Evolutionary conservation across 2,329 filamentous ascomycete genomes (phyloP).

Genomic region (Nannizziopsis barbatae): DNA sequence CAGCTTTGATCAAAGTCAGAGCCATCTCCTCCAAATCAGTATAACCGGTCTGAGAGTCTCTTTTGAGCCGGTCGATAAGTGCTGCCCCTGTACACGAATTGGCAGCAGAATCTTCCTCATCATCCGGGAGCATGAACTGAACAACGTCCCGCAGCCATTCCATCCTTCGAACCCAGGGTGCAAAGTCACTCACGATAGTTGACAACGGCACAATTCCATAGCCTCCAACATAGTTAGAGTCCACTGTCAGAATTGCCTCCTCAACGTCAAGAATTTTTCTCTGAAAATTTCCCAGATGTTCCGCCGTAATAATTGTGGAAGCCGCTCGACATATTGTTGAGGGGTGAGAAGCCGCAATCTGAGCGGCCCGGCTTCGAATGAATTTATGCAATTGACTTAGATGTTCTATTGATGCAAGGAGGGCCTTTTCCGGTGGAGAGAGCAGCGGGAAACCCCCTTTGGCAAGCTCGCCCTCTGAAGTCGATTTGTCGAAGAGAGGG

Average conservation of each 20-base stretch:
- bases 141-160: slow-evolving; percentile 73
- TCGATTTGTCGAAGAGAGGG: slow-evolving; percentile 57
- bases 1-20: slow-evolving; percentile 58
- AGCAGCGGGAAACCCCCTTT: slow-evolving; percentile 40
- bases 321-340: slow-evolving; percentile 82
- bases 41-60: slow-evolving; percentile 77
- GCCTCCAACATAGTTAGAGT: slow-evolving; percentile 71
- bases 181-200: slow-evolving; percentile 69
- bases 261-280: slow-evolving; percentile 77
- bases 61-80: slow-evolving; percentile 65
- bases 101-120: slow-evolving; percentile 18
- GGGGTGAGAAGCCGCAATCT: slow-evolving; percentile 58
- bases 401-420: slow-evolving; percentile 64
- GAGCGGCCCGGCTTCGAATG: slow-evolving; percentile 55
- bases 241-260: slow-evolving; percentile 59
- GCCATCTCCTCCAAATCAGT: slow-evolving; percentile 71
- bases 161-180: slow-evolving; percentile 72
- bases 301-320: slow-evolving; percentile 61
- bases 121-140: slow-evolving; percentile 51
- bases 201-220: slow-evolving; percentile 91
- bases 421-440: slow-evolving; percentile 69
- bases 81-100: slow-evolving; percentile 53
- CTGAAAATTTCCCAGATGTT: slow-evolving; percentile 71
- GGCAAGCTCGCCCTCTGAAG: slow-evolving; percentile 42
- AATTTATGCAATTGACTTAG: slow-evolving; percentile 68